A percentile compares a stretch with the other conserved stretches of the same genome.
phyloP scores from a whole-genome alignment of 2,329 filamentous ascomycete genomes.

The Colletotrichum eleusines region DNA sequence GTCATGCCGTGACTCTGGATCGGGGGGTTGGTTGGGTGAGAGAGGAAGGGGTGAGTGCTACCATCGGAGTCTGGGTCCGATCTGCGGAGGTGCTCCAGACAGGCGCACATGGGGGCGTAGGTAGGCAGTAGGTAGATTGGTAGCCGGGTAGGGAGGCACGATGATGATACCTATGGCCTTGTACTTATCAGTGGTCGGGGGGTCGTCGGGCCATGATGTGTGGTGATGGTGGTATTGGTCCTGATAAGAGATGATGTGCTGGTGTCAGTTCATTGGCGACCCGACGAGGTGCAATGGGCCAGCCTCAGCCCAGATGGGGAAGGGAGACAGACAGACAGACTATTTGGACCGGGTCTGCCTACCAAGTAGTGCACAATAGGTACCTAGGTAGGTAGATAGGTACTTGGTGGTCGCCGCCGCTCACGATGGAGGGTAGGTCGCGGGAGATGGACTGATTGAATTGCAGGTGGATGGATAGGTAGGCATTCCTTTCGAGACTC shows the following conservation, averaged over 20 bases:
- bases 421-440: too few relatives aligned
- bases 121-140: too few relatives aligned
- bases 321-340: background rate
- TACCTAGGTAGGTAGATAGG: background rate
- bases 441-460: too few relatives aligned
- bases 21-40: background rate
- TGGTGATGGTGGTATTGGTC: background rate
- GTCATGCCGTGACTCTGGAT: background rate
- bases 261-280: conserved; percentile 18
- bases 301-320: background rate
- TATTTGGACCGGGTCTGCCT: background rate
- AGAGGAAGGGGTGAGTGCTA: background rate
- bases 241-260: conserved; percentile 20
- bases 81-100: conserved; percentile 13
- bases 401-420: too few relatives aligned
- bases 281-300: background rate
- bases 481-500: too few relatives aligned
- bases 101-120: background rate
- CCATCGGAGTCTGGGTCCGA: conserved; percentile 8
- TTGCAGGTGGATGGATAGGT: too few relatives aligned
- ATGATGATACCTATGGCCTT: background rate
- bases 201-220: background rate
- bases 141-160: too few relatives aligned
- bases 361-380: too few relatives aligned
- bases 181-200: background rate